Evolutionary conservation across 2,329 filamentous ascomycete genomes (phyloP), one percentile per base, ranked within the genome.

Genomic region (Fusarium austroafricanum): DNA sequence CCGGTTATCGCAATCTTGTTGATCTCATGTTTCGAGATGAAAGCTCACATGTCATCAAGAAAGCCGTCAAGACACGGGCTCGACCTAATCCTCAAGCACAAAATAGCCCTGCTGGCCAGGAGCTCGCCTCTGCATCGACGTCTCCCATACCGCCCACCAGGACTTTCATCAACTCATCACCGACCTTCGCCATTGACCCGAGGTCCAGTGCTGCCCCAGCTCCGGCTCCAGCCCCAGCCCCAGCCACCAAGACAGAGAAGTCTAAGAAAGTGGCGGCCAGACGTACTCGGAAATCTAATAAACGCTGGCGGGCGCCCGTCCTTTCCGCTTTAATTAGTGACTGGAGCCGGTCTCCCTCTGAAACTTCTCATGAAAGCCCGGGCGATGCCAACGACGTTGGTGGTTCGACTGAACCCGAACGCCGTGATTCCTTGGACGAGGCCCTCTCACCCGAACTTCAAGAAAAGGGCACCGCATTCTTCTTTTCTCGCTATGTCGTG

Each of bases 1-100:
- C 85, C 31, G 86, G 86, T 55, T 88, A 88, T 68, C 79, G 85
- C 42, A 84, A 85, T 64, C 78, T 84, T 47, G 81, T 86, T 39
- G 85, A 87, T 66, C 79, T 87, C 62, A 86, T 87, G 79, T 87
- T 88, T 68, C 82, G 85, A 40, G 84, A 87, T 70, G 83, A 87
- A 73, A 87, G 83, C 65, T 81, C 80, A 31, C 83, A 85, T 71
- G 85, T 87, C 55, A 85, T 84, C 67, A 82, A 83, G 68, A 86
- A 85, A 75, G 83, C 82, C 44, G 81, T 79, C 52, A 80, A 79
- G 57, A 69, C 62, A 49, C 71, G 74, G 26, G 67, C 73, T 20
- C 74, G 73, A 26, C 43, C 60, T 52, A 72, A 68, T 33, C 62
- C 65, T 23, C 55, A 55, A 39, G 72, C 70, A 55, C 77, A 76